phyloP scores from a whole-genome alignment of 768 basidiomycete species.

The Tulasnella sp. region DNA sequence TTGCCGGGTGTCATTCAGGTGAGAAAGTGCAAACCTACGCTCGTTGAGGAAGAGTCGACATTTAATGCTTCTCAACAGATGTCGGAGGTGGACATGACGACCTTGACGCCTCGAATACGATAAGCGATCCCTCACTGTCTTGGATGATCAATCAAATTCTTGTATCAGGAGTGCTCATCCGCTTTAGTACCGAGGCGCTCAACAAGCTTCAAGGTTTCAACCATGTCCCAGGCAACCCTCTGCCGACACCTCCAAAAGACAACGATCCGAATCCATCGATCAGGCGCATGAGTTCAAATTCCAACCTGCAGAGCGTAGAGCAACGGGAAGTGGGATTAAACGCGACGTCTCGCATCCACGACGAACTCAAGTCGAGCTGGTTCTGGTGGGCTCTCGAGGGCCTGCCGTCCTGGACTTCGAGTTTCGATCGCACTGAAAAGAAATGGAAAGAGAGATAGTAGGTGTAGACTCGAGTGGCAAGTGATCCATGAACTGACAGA shows the following conservation, averaged over 20 bases:
- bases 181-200: neutral
- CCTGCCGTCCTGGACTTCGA: neutral
- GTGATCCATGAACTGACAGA: no score
- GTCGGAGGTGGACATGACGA: neutral
- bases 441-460: neutral
- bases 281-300: no score
- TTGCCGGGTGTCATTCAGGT: slow-evolving; percentile 31
- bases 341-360: neutral
- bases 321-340: no score
- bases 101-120: neutral
- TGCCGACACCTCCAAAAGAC: neutral
- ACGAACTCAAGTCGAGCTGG: neutral
- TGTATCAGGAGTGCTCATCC: neutral
- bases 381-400: neutral
- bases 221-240: neutral
- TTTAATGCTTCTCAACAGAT: neutral
- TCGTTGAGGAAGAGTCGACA: neutral
- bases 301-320: neutral
- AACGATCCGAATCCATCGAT: neutral
- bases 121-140: neutral
- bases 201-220: neutral
- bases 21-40: neutral
- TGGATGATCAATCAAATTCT: slow-evolving; percentile 1
- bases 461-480: no score
- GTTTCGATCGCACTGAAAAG: neutral